Conservation (phyloP, 129 eudicot genomes). For the sunflower (Helianthus annuus) region DNA sequence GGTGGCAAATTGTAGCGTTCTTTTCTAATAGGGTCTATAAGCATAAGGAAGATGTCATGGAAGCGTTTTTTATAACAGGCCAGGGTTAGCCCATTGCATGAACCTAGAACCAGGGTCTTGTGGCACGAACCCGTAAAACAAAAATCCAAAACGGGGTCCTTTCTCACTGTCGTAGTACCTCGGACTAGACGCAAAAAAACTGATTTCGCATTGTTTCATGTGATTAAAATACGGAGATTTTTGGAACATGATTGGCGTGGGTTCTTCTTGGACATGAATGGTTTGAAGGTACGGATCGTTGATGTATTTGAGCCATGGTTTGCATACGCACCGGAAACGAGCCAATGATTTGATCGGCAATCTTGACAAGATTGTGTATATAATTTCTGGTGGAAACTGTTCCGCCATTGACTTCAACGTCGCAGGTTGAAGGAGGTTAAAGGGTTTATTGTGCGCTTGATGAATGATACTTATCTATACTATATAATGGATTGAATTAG, state of each 20-base stretch:
- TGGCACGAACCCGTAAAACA: neutral
- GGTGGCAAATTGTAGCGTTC: neutral
- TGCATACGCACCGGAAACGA: slow-evolving; percentile 1
- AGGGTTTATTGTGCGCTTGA: too few species aligned
- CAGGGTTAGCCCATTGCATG: neutral
- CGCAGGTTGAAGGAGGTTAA: too few species aligned
- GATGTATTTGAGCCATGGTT: neutral
- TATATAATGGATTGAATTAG: too few species aligned
- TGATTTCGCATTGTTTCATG: too few species aligned
- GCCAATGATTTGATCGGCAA: neutral
- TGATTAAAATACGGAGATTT: too few species aligned
- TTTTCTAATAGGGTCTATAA: neutral
- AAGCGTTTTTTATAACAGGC: too few species aligned
- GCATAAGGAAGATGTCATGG: too few species aligned
- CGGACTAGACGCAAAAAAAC: too few species aligned
- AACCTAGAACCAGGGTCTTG: neutral
- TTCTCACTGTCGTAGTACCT: neutral
- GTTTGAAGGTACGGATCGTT: slow-evolving; percentile 7
- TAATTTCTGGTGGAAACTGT: neutral
- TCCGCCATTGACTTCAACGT: too few species aligned
- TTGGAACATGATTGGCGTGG: neutral
- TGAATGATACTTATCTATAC: too few species aligned
- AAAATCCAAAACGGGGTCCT: neutral
- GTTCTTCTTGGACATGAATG: slow-evolving; percentile 5
- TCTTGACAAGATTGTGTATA: neutral